Base-by-base conservation (phyloP, 148 eudicot genomes). In the Selenicereus undatus region DNA sequence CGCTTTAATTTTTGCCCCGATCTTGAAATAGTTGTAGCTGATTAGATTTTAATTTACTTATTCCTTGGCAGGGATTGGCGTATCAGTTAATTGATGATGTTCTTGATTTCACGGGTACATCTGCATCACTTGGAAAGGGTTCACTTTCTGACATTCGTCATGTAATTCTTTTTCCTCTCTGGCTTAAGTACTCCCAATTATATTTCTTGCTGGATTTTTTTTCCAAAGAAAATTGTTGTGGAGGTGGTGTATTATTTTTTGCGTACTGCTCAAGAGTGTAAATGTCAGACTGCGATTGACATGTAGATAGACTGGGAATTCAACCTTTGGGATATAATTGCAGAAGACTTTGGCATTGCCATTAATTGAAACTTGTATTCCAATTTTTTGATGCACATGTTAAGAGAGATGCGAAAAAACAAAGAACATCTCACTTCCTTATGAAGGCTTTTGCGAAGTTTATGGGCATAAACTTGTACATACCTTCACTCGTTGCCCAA, bases 61-160 rank as follows among this genome's bases (percentile, higher is more conserved):
- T 80, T 76, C 62, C 29, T 66, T 71, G 20, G 8, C n/a, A 95
- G 97, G 98, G 98, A 65, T 76, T 95, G 91, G 97, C 98, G 43
- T 95, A 79, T 85, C 98, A 95, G 83, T 83, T 95, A 80, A 93
- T 93, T 48, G 98, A 95, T 29, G 98, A 95, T 20, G 94, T 91
- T 50, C 96, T 93, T 30, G 98, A 95, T 87, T 95, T 90, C 88
- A 95, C 94, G 43, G 97, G 97, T 86, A 95, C 97, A 48, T 93
- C 98, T 60, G 74, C 93, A 35, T 89, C 97, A 70, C 98, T 95
- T 70, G 98, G 98, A 64, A 95, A 95, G 90, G 97, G 97, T 71
- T 90, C 98, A 76, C 86, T 95, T 71, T 89, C 98, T 65, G 98
- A 95, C 84, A 93, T 95, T 73, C 92, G 90, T 81, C 98, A 95